A percentile compares a stretch with the other conserved stretches of the same genome.
phyloP scores from a whole-genome alignment of 352 stramenopile genomes.

The Pythium grandisporangium region DNA sequence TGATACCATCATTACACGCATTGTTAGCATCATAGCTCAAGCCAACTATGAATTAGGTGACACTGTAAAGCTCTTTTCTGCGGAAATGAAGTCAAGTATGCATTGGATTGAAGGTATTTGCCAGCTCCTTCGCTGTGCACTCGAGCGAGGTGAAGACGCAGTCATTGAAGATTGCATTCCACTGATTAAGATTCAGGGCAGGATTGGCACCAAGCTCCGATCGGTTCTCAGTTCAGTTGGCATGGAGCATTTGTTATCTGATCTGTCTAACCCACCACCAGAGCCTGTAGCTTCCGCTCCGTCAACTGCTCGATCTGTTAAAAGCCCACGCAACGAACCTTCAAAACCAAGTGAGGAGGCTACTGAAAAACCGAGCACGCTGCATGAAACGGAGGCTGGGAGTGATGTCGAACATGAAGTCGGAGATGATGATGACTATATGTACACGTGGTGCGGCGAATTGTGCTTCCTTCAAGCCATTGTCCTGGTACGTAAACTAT shows the following conservation, averaged over 20 bases:
- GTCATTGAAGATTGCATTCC: slow-evolving; percentile 9
- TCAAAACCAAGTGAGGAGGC: background rate
- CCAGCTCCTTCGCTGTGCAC: background rate
- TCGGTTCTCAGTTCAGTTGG: slow-evolving; percentile 15
- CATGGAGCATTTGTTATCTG: slow-evolving; percentile 20
- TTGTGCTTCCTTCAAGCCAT: slow-evolving; percentile 46
- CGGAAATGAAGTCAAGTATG: slow-evolving; percentile 2
- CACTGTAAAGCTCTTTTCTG: slow-evolving; percentile 11
- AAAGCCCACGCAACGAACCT: slow-evolving; percentile 15
- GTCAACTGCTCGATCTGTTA: slow-evolving; percentile 15
- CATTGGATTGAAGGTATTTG: background rate
- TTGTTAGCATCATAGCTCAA: slow-evolving; percentile 29
- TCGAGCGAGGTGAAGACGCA: slow-evolving; percentile 5
- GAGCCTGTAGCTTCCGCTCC: slow-evolving; percentile 7
- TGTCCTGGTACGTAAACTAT: slow-evolving; percentile 24
- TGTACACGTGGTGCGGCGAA: slow-evolving; percentile 57
- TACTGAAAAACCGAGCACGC: background rate
- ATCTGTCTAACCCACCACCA: background rate
- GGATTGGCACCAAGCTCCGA: slow-evolving; percentile 29
- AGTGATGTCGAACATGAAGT: slow-evolving; percentile 6
- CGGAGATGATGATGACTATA: slow-evolving; percentile 30
- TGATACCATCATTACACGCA: slow-evolving; percentile 16
- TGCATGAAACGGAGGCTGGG: background rate
- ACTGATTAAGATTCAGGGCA: slow-evolving; percentile 29
- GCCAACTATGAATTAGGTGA: slow-evolving; percentile 12